A percentile compares a stretch with the other conserved stretches of the same genome.
phyloP scores from a whole-genome alignment of 2,329 filamentous ascomycete genomes.

The Hypoxylon sp. region DNA sequence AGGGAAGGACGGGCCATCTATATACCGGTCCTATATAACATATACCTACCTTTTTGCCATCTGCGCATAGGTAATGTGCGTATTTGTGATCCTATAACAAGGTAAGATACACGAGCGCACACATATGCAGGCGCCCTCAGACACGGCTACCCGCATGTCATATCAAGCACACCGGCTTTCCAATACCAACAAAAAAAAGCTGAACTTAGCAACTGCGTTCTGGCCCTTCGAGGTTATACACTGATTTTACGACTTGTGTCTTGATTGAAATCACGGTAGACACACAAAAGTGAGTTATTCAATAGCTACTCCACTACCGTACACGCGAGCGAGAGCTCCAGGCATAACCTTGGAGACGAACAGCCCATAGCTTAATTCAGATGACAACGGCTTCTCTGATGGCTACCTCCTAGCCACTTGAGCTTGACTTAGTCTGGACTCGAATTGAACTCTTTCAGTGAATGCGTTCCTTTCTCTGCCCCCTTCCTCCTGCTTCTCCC shows the following conservation, averaged over 20 bases:
- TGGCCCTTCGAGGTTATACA: neutral
- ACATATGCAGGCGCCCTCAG: neutral
- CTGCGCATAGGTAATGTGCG: neutral
- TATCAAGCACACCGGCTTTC: neutral
- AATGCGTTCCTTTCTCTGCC: conserved; percentile 24
- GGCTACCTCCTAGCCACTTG: neutral
- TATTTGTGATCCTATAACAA: neutral
- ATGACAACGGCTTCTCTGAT: conserved; percentile 19
- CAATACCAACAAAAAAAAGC: neutral
- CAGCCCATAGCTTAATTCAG: conserved; percentile 21
- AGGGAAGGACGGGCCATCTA: neutral
- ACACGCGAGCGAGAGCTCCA: neutral
- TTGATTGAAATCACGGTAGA: neutral
- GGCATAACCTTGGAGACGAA: conserved; percentile 24
- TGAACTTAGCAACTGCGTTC: conserved; percentile 7
- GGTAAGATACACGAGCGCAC: neutral
- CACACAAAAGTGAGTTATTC: neutral
- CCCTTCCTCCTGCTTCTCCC: neutral
- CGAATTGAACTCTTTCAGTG: conserved; percentile 31
- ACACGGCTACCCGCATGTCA: conserved; percentile 3
- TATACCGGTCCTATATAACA: neutral
- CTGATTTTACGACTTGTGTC: neutral
- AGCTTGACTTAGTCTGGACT: neutral
- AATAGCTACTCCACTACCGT: neutral
- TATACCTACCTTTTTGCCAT: neutral